A percentile compares a stretch with the other conserved stretches of the same genome.
These are phyloP conservation scores for Gonapodya prolifera DNA, from an alignment of 192 early-diverging fungal species.

Conservation along the genomic window DNA sequence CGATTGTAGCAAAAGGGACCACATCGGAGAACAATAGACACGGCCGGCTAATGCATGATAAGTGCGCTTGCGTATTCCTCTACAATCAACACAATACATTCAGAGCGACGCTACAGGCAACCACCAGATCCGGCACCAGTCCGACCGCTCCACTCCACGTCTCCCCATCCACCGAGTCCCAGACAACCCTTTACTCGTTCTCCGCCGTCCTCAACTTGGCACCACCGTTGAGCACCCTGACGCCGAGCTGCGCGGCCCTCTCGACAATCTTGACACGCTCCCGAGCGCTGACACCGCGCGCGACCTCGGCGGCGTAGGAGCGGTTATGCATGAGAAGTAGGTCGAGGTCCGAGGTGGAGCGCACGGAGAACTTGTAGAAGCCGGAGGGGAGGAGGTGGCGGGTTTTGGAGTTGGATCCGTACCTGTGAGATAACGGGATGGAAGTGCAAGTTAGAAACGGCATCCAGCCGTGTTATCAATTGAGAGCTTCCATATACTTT, in stretches of 20 bases:
- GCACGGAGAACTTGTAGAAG: constrained; percentile 97
- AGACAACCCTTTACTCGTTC: constrained; percentile 4
- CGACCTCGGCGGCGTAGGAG: constrained; percentile 97
- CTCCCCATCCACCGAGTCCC: too few species aligned
- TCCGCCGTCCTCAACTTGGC: constrained; percentile 15
- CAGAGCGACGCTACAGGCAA: too few species aligned
- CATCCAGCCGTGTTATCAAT: too few species aligned
- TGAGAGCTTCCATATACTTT: too few species aligned
- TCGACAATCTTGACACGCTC: constrained; percentile 87
- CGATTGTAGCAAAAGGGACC: too few species aligned
- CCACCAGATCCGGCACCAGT: too few species aligned
- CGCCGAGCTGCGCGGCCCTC: constrained; percentile 88
- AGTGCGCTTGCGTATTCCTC: too few species aligned
- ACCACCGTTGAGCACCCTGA: constrained; percentile 91
- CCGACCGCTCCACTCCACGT: too few species aligned
- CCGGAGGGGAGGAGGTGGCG: constrained; percentile 94
- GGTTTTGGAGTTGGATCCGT: constrained; percentile 93
- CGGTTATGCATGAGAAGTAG: constrained; percentile 99
- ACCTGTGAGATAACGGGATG: constrained; percentile 28
- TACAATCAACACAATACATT: too few species aligned
- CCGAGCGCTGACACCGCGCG: constrained; percentile 89
- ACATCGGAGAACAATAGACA: too few species aligned
- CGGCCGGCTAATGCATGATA: too few species aligned
- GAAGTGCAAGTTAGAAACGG: too few species aligned
- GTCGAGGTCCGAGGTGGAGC: constrained; percentile 86